Percentiles rank a stretch among this genome's conserved stretches.
Evolutionary conservation across 352 stramenopile species (phyloP).

Genomic region (Phytophthora crassamura): DNA sequence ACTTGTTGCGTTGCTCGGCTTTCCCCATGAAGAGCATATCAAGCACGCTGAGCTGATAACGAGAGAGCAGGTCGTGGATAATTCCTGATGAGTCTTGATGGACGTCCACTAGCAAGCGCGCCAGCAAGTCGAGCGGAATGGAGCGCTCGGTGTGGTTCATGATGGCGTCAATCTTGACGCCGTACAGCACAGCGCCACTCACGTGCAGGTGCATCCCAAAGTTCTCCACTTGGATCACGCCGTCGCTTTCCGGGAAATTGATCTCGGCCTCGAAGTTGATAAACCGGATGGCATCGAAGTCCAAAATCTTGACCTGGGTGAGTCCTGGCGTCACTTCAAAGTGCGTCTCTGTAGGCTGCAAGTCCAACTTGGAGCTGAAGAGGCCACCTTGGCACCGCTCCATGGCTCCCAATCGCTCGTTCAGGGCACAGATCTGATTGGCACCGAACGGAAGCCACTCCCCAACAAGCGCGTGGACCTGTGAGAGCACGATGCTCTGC

Average conservation of each 20-base stretch:
- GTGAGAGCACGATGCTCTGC: slow-evolving; percentile 96
- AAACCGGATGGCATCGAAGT: slow-evolving; percentile 97
- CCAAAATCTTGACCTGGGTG: slow-evolving; percentile 97
- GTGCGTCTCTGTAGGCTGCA: slow-evolving; percentile 81
- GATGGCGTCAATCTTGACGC: slow-evolving; percentile 95
- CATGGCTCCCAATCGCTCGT: slow-evolving; percentile 95
- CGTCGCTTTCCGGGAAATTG: slow-evolving; percentile 94
- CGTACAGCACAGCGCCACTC: slow-evolving; percentile 78
- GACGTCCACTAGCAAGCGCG: slow-evolving; percentile 95
- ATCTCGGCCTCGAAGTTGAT: slow-evolving; percentile 99
- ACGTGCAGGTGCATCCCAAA: slow-evolving; percentile 93
- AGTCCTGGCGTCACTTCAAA: slow-evolving; percentile 92
- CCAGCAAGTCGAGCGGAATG: slow-evolving; percentile 96
- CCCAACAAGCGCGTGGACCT: slow-evolving; percentile 95
- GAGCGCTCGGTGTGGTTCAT: slow-evolving; percentile 96
- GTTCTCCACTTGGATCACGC: slow-evolving; percentile 96
- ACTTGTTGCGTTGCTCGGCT: slow-evolving; percentile 95
- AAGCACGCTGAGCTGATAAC: slow-evolving; percentile 96
- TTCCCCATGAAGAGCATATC: slow-evolving; percentile 97
- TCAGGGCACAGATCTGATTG: slow-evolving; percentile 97
- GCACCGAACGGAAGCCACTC: slow-evolving; percentile 98
- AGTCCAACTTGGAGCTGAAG: slow-evolving; percentile 95
- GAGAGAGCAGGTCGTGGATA: slow-evolving; percentile 94
- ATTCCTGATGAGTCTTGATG: slow-evolving; percentile 97
- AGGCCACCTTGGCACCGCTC: slow-evolving; percentile 97